Evolutionary conservation across 768 basidiomycete genomes (phyloP).

Genomic region (Panaeolus papilionaceus): DNA sequence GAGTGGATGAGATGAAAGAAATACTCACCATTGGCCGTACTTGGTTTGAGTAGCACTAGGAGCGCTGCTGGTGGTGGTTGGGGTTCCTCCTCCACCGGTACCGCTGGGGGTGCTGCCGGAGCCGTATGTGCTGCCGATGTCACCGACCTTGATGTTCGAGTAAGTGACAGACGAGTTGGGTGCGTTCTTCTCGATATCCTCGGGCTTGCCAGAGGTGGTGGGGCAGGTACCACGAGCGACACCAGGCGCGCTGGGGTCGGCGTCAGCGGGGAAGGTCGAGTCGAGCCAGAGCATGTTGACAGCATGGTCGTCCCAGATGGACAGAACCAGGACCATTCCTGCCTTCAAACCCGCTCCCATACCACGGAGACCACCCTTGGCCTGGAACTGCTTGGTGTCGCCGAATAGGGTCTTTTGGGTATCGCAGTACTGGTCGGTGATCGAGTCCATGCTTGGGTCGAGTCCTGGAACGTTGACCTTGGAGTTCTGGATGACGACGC

Average conservation of each 20-base stretch:
- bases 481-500: slow-evolving; percentile 52
- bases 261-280: slow-evolving; percentile 17
- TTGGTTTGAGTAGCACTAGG: slow-evolving; percentile 36
- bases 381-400: slow-evolving; percentile 51
- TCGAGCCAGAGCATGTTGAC: slow-evolving; percentile 21
- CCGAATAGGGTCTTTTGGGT: slow-evolving; percentile 52
- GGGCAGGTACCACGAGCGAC: slow-evolving; percentile 17
- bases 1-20: not conserved
- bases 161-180: slow-evolving; percentile 16
- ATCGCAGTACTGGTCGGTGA: slow-evolving; percentile 55
- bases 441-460: slow-evolving; percentile 41
- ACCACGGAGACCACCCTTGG: slow-evolving; percentile 45
- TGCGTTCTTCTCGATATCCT: slow-evolving; percentile 8
- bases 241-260: slow-evolving; percentile 15
- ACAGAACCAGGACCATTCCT: slow-evolving; percentile 55
- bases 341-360: slow-evolving; percentile 44
- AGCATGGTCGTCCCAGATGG: slow-evolving; percentile 20
- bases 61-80: slow-evolving; percentile 27
- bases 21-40: slow-evolving; percentile 39
- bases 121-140: slow-evolving; percentile 17
- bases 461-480: slow-evolving; percentile 48
- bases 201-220: slow-evolving; percentile 12
- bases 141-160: slow-evolving; percentile 14
- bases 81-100: slow-evolving; percentile 19
- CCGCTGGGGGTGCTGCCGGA: slow-evolving; percentile 12